A percentile compares a stretch with the other conserved stretches of the same genome.
phyloP scores from a whole-genome alignment of 495 filamentous ascomycete genomes.

The Filosporella fistucella region DNA sequence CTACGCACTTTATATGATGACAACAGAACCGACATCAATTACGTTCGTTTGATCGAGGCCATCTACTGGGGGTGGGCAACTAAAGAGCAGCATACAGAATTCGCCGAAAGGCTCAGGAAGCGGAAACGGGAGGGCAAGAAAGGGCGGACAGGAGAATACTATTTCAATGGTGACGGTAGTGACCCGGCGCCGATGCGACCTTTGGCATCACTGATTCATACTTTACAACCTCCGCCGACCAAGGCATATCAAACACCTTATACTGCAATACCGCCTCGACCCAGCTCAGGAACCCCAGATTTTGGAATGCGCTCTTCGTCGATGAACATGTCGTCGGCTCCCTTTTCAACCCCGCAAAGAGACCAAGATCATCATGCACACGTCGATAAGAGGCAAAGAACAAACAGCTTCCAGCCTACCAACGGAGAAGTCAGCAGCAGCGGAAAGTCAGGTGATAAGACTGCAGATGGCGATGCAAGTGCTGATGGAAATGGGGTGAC shows the following conservation, averaged over 20 bases:
- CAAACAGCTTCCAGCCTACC: conserved; percentile 17
- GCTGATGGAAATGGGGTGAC: conserved; percentile 11
- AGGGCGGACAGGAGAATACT: conserved; percentile 40
- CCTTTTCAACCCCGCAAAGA: conserved; percentile 15
- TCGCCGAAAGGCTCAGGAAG: conserved; percentile 32
- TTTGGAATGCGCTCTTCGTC: conserved; percentile 4
- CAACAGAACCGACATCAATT: conserved; percentile 28
- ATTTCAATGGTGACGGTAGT: conserved; percentile 34
- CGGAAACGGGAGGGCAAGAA: conserved; percentile 45
- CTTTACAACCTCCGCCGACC: conserved; percentile 5
- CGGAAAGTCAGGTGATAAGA: not conserved
- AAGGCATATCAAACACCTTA: conserved; percentile 13
- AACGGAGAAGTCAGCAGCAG: conserved; percentile 6
- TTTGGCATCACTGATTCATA: conserved; percentile 1
- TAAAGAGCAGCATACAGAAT: conserved; percentile 35
- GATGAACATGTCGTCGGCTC: conserved; percentile 7
- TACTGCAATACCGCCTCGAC: not conserved
- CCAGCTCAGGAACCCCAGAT: conserved; percentile 4
- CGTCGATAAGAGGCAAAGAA: conserved; percentile 33
- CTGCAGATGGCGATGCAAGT: not conserved
- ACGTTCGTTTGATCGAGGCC: conserved; percentile 35
- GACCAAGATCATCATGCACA: conserved; percentile 22
- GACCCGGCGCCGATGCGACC: conserved; percentile 15
- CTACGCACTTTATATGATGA: conserved; percentile 50
- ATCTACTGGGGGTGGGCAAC: conserved; percentile 42